Base-by-base conservation (phyloP, 495 filamentous ascomycete genomes). In the Chaetomium cochliodes region DNA sequence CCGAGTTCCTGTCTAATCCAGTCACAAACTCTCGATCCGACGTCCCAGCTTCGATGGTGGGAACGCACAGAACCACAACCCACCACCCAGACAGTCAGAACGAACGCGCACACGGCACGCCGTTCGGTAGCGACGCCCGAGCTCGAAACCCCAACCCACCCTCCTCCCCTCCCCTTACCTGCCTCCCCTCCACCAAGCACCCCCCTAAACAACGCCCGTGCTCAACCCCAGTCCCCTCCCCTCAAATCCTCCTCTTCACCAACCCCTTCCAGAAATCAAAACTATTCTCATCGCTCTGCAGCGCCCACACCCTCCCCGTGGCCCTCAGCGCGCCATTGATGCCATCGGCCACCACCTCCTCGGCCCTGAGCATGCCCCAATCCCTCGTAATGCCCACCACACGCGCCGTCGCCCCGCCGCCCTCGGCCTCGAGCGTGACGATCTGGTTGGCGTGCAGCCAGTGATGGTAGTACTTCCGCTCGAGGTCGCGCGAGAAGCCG, bases 211-310 rank as follows among this genome's bases (percentile, higher is more conserved):
- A 12, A 8, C 5, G 47, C 18, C n/a, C n/a, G n/a, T n/a, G n/a
- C n/a, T n/a, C n/a, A n/a, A n/a, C n/a, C n/a, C n/a, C n/a, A n/a
- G n/a, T n/a, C n/a, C n/a, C n/a, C n/a, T n/a, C n/a, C n/a, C n/a
- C 39, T 66, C 63, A 92, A 9, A 89, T 73, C 82, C 94, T 97
- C 72, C 88, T 83, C 83, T 85, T 92, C 55, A 98, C 76, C 76
- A 99, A 73, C 0, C 94, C 94, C 72, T 82, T 88, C 76, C 97
- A 93, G 78, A 97, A 99, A 79, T 99, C 96, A 80, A 99, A 99
- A 78, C 92, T 96, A 70, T 99, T 99, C 71, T 92, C 92, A 70
- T 99, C 94, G 75, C 90, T 97, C 79, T 97, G 92, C 76, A 98
- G 78, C 72, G 88, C 85, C 82, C 87, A 93, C 50, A 89, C 80